A percentile compares a stretch with the other conserved stretches of the same genome.
Conservation (phyloP, 164 flowering plant species). For the Liriodendron chinense region DNA sequence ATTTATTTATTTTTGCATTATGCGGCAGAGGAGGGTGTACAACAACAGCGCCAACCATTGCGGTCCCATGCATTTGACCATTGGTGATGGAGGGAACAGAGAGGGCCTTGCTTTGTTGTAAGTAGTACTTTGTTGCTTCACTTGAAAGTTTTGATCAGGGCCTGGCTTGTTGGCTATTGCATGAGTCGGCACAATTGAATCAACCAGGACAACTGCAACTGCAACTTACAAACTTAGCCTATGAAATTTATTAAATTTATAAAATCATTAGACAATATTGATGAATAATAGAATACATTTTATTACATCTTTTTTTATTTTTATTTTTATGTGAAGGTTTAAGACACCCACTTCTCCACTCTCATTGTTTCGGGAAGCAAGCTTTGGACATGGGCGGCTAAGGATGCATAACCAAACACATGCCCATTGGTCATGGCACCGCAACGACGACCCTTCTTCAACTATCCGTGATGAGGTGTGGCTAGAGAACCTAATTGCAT, state of each 20-base stretch:
- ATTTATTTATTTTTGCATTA: background rate
- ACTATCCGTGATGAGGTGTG: conserved; percentile 49
- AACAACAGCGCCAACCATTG: conserved; percentile 48
- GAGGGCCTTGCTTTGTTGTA: conserved; percentile 78
- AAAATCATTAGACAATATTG: background rate
- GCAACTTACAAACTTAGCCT: background rate
- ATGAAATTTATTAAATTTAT: background rate
- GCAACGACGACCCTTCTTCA: conserved; percentile 60
- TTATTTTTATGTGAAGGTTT: conserved; percentile 36
- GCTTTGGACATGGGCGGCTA: conserved; percentile 84
- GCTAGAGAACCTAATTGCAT: conserved; percentile 36
- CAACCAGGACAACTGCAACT: too few relatives aligned
- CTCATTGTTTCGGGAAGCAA: conserved; percentile 64
- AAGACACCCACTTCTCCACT: conserved; percentile 44
- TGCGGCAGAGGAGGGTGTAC: conserved; percentile 80
- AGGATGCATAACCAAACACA: conserved; percentile 49
- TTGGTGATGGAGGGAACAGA: conserved; percentile 93
- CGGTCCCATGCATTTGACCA: conserved; percentile 71
- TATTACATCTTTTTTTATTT: too few relatives aligned
- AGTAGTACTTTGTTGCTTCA: conserved; percentile 12
- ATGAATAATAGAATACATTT: too few relatives aligned
- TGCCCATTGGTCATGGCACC: conserved; percentile 89
- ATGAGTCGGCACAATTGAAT: background rate
- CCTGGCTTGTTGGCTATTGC: background rate
- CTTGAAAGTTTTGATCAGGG: too few relatives aligned